Base-by-base conservation (phyloP, 208 protist genomes). In the Acanthamoeba lenticulata region DNA sequence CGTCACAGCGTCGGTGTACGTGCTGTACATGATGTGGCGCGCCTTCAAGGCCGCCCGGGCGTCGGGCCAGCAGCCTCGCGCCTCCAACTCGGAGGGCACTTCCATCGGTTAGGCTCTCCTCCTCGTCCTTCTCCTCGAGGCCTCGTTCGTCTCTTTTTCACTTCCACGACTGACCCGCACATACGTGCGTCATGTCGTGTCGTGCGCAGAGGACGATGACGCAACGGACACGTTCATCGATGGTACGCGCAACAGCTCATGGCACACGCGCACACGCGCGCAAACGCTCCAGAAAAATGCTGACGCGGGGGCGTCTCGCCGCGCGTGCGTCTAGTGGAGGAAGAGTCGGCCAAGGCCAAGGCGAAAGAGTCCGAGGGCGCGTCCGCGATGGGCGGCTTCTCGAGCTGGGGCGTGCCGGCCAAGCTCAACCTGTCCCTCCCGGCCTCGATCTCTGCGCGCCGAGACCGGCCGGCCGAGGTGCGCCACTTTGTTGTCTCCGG, bases 1-100 rank as follows among this genome's bases (percentile, higher is more conserved):
- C 52, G 15, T 60, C 34, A 74, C 65, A 77, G 67, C 6, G 3
- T 77, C 67, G 1, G 6, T 19, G 36, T 77, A 44, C 34, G 67
- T 77, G 67, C 67, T 77, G 67, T 77, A 36, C 67, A 13, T 77
- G 24, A 77, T 77, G 67, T 77, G 67, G 67, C 67, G 67, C 36
- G 67, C 34, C 67, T 77, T 77, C 67, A 2, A 34, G 29, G 36
- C 29, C 6, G 67, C 36, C 11, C 67, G 32, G 38, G 67, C 67
- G 9, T 45, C 29, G n/a, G 65, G 32, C 17, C 19, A 21, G 65
- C 65, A 74, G 34, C 36, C 36, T 7, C 67, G 36, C 13, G 9
- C 34, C 67, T 1, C 27, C 6, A n/a, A 6, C 15, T 29, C 60
- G 32, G 67, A 77, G 67, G 2, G 34, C 67, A 77, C 67, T 5